Base-by-base conservation (phyloP, 225 moss, liverwort and hornwort species). In the Asterella californica region DNA sequence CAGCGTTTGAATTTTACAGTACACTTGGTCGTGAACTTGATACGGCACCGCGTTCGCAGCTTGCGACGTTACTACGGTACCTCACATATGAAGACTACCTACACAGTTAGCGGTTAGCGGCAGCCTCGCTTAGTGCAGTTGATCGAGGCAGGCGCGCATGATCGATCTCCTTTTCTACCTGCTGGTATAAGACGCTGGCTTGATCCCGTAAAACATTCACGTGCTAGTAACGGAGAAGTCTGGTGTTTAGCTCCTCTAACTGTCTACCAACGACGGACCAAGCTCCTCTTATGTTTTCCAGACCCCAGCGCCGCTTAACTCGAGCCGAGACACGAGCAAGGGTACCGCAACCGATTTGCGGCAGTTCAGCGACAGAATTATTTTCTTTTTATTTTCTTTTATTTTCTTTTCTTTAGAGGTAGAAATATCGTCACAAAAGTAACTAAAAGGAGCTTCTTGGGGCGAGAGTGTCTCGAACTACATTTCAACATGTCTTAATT, bases 171-270 rank as follows among this genome's bases (percentile, higher is more conserved):
- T n/a, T n/a, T n/a, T n/a, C n/a, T n/a, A n/a, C n/a, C n/a, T n/a
- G n/a, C n/a, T n/a, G n/a, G n/a, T n/a, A n/a, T n/a, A n/a, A n/a
- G n/a, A n/a, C n/a, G n/a, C n/a, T n/a, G n/a, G n/a, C n/a, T 42
- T 42, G 42, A 37, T 70, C 38, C 18, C 37, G 30, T 70, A 10
- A 38, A 70, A n/a, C n/a, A 70, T 70, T 45, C 70, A 45, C 70
- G 42, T 70, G 70, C 36, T 70, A 36, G 9, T 30, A 70, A 36
- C 70, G 70, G 70, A 38, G n/a, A n/a, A n/a, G n/a, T n/a, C n/a
- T n/a, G n/a, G n/a, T n/a, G n/a, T n/a, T n/a, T n/a, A n/a, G n/a
- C n/a, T n/a, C n/a, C n/a, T n/a, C n/a, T n/a, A n/a, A n/a, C n/a
- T n/a, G n/a, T n/a, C n/a, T n/a, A n/a, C n/a, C n/a, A n/a, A n/a